Base-by-base conservation (phyloP, 1,139 yeast genomes). In the Pichia sp. region DNA sequence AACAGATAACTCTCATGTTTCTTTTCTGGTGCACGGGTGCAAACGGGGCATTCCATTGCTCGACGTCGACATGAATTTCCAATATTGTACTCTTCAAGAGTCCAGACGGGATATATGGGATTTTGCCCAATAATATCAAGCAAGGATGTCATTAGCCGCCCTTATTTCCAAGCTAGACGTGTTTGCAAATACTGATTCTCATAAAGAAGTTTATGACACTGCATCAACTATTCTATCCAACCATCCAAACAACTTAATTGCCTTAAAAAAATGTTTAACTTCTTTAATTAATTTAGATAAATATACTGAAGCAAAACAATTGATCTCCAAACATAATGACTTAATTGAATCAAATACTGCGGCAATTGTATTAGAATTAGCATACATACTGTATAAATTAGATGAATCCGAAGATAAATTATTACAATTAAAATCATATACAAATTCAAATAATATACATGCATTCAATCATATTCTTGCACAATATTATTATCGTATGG, bases 381-480 rank as follows among this genome's bases (percentile, higher is more conserved):
- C 87, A 2, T 91, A 90, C 65, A 74, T 86, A 16, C 79, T 76
- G 59, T 91, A 90, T 69, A 86, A 87, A 64, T 66, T 83, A 46
- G 84, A 83, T 49, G 71, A 73, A 55, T 71, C 72, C 8, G 67
- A 71, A 33, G 42, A 39, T 18, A 69, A 80, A 29, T 72, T 75
- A 57, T 57, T 70, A 33, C 46, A 61, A 10, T 59, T 74, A 16
- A 61, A 65, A 18, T 43, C 45, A 28, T 45, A 33, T 30, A 42
- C 58, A 19, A 28, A 44, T 14, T 22, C 47, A 61, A 22, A 6
- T 7, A 39, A 39, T 14, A 56, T 58, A 59, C 70, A 83, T 59
- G 91, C 89, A 0, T 69, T 87, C 55, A 70, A 76, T 51, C 96
- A 90, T 66, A 76, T 89, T n/a, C 69, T 83, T 56, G 96, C 97